Evolutionary conservation across 2,329 filamentous ascomycete genomes (phyloP).

Genomic region (Fusarium sp.): DNA sequence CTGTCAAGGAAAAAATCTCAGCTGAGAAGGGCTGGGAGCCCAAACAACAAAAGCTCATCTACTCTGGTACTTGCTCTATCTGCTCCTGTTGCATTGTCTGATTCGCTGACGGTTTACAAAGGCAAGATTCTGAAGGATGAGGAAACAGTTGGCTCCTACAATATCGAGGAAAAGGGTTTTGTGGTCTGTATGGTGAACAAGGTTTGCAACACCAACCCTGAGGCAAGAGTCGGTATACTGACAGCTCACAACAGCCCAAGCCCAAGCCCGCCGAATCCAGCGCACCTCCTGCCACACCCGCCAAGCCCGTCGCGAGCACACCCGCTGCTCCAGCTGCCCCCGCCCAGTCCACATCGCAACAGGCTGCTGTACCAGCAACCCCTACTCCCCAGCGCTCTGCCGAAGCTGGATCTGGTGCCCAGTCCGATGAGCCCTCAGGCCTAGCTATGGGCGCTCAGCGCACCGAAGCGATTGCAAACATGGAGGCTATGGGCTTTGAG

Average conservation of each 20-base stretch:
- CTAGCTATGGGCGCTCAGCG: conserved; percentile 86
- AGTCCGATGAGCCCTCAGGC: conserved; percentile 70
- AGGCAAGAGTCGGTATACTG: conserved; percentile 18
- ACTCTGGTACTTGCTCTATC: conserved; percentile 74
- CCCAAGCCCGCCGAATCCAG: conserved; percentile 76
- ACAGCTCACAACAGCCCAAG: conserved; percentile 50
- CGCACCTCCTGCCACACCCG: conserved; percentile 67
- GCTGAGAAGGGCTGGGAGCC: conserved; percentile 95
- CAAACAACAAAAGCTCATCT: conserved; percentile 93
- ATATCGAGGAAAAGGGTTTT: conserved; percentile 99
- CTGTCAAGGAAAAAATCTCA: conserved; percentile 92
- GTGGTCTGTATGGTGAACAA: conserved; percentile 99
- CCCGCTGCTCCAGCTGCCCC: conserved; percentile 63
- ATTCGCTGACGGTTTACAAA: conserved; percentile 51
- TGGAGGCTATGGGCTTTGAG: conserved; percentile 98
- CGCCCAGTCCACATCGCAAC: conserved; percentile 54
- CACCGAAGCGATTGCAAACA: conserved; percentile 83
- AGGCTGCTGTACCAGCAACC: conserved; percentile 60
- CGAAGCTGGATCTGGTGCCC: conserved; percentile 52
- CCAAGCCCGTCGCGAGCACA: conserved; percentile 65
- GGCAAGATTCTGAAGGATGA: conserved; percentile 99
- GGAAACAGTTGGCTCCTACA: conserved; percentile 95
- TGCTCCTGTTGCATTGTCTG: conserved; percentile 5
- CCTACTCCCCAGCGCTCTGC: conserved; percentile 62
- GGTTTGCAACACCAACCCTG: conserved; percentile 60